Evolutionary conservation across 202 grass and related monocot species (phyloP).

Genomic region (Carex sylvatica): DNA sequence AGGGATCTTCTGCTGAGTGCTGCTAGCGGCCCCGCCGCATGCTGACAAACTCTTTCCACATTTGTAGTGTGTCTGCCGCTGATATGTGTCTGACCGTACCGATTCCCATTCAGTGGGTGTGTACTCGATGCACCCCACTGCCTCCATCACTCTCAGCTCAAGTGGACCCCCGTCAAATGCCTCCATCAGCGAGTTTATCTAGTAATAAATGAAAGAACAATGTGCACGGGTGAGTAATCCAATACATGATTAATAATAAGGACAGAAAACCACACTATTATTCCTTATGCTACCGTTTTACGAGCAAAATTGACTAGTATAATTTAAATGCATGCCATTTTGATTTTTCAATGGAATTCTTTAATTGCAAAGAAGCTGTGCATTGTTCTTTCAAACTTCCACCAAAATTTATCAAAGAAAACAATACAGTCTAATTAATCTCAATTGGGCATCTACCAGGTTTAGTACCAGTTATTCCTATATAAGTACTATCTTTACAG

Average conservation of each 20-base stretch:
- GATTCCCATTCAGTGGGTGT: conserved; percentile 69
- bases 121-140: conserved; percentile 80
- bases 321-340: not conserved
- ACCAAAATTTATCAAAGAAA: not conserved
- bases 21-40: conserved; percentile 68
- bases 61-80: conserved; percentile 88
- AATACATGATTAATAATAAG: not conserved
- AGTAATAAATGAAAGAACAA: conserved; percentile 13
- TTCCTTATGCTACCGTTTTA: not conserved
- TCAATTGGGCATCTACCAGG: not conserved
- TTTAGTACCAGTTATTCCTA: not conserved
- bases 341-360: not conserved
- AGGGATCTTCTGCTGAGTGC: conserved; percentile 72
- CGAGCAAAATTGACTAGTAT: not conserved
- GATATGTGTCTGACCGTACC: conserved; percentile 64
- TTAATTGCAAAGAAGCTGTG: not conserved
- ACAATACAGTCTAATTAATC: not conserved
- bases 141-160: conserved; percentile 84
- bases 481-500: not conserved
- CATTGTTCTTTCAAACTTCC: not conserved
- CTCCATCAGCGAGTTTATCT: conserved; percentile 85
- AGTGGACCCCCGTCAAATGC: conserved; percentile 65
- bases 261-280: not conserved
- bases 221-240: not conserved
- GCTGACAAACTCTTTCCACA: conserved; percentile 72